Percentiles rank a stretch among this genome's conserved stretches.
phyloP scores from a whole-genome alignment of 192 early-diverging fungal species.

The Coemansia asiatica region DNA sequence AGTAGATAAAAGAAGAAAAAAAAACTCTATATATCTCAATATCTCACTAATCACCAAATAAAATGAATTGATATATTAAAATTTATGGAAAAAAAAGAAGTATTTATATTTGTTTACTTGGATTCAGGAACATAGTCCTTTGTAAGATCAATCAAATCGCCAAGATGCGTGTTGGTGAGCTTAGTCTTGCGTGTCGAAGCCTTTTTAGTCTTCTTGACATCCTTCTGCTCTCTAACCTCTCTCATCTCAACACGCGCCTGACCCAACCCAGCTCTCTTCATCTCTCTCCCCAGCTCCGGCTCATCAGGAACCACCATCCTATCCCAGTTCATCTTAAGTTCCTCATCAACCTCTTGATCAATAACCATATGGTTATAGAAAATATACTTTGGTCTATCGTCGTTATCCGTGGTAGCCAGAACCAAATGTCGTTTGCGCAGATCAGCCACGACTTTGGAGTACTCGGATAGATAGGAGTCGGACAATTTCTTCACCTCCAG shows the following conservation, averaged over 20 bases:
- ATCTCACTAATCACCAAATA: too few species aligned
- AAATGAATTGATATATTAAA: too few species aligned
- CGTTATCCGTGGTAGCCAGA: conserved; percentile 66
- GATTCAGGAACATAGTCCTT: conserved; percentile 61
- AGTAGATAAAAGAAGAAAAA: conserved; percentile 5
- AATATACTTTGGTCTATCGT: conserved; percentile 62
- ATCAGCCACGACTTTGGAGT: conserved; percentile 29
- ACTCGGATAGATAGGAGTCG: conserved; percentile 66
- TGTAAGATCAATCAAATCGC: conserved; percentile 65
- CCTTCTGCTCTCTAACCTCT: conserved; percentile 41
- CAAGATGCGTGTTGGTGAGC: conserved; percentile 79
- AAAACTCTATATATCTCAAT: neutral
- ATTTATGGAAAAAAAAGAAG: conserved; percentile 1
- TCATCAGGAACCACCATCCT: conserved; percentile 69
- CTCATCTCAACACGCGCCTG: conserved; percentile 72
- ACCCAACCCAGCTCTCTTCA: conserved; percentile 66
- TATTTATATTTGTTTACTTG: conserved; percentile 6
- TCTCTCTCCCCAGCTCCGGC: conserved; percentile 66
- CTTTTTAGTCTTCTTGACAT: conserved; percentile 63
- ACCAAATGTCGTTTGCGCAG: conserved; percentile 56
- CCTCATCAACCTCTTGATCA: conserved; percentile 36
- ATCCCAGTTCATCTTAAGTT: conserved; percentile 75
- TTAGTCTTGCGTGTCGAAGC: conserved; percentile 64
- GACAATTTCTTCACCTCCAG: conserved; percentile 74
- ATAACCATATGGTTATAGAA: conserved; percentile 62